A percentile compares a stretch with the other conserved stretches of the same genome.
phyloP scores from a whole-genome alignment of 2,329 filamentous ascomycete species.

The Pseudogymnoascus sp. region DNA sequence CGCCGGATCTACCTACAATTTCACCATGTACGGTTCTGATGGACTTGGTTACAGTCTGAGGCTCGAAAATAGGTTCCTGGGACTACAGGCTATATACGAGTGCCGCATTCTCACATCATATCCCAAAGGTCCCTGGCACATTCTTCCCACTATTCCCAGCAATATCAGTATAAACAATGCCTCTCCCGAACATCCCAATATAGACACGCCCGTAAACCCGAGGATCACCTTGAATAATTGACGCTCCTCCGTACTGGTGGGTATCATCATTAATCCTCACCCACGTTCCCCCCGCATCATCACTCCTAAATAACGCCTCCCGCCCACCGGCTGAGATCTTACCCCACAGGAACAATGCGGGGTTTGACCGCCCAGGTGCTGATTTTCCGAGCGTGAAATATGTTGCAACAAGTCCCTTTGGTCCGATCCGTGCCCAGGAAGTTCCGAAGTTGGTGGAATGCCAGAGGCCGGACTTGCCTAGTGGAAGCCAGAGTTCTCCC shows the following conservation, averaged over 20 bases:
- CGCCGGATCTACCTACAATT: neutral
- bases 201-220: conserved; percentile 16
- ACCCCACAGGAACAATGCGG: conserved; percentile 14
- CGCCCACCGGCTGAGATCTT: neutral
- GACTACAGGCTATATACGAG: neutral
- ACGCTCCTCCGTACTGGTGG: conserved; percentile 15
- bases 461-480: conserved; percentile 12
- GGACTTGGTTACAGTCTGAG: neutral
- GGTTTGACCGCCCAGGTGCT: conserved; percentile 11
- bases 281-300: neutral
- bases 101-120: neutral
- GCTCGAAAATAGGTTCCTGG: neutral
- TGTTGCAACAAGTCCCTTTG: conserved; percentile 7
- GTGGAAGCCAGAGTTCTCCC: conserved; percentile 15
- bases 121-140: conserved; percentile 10
- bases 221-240: conserved; percentile 13
- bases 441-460: conserved; percentile 14
- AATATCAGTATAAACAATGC: conserved; percentile 16
- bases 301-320: neutral
- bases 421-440: conserved; percentile 12
- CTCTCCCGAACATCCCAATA: conserved; percentile 14
- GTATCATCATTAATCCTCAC: conserved; percentile 11
- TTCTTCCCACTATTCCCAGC: neutral
- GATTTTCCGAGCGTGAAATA: conserved; percentile 13
- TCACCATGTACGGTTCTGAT: neutral